These are phyloP conservation scores for Schizophyllum commune DNA, from an alignment of 1,284 basidiomycete genomes.

Conservation along the genomic window DNA sequence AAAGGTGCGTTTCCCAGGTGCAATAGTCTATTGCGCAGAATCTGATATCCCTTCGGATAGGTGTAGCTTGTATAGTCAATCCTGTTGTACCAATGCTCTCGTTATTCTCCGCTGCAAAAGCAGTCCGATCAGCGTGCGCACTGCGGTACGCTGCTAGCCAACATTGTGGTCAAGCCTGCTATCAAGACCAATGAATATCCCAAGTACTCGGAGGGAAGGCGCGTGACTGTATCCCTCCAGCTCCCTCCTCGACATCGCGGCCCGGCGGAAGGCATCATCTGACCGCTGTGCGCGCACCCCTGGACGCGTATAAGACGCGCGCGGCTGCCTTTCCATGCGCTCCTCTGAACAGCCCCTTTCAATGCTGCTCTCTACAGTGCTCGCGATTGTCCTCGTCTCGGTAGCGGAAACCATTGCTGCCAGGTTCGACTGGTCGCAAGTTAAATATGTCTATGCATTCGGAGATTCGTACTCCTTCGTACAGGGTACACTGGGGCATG, in stretches of 20 bases:
- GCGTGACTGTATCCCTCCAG: too few species aligned
- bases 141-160: too few species aligned
- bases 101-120: too few species aligned
- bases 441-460: conserved; percentile 40
- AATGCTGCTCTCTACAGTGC: neutral
- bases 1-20: neutral
- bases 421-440: conserved; percentile 30
- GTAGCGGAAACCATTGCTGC: neutral
- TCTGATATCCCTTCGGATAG: neutral
- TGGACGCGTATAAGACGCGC: neutral
- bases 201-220: too few species aligned
- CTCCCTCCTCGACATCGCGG: neutral
- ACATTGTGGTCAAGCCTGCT: too few species aligned
- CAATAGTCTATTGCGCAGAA: neutral
- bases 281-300: neutral
- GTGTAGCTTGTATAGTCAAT: neutral
- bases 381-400: neutral
- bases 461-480: conserved; percentile 53
- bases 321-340: neutral
- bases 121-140: too few species aligned
- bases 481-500: conserved; percentile 36
- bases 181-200: too few species aligned
- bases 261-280: neutral
- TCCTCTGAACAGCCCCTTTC: neutral
- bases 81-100: too few species aligned